Base-by-base conservation (phyloP, 495 filamentous ascomycete genomes). In the Podospora fimiseda region DNA sequence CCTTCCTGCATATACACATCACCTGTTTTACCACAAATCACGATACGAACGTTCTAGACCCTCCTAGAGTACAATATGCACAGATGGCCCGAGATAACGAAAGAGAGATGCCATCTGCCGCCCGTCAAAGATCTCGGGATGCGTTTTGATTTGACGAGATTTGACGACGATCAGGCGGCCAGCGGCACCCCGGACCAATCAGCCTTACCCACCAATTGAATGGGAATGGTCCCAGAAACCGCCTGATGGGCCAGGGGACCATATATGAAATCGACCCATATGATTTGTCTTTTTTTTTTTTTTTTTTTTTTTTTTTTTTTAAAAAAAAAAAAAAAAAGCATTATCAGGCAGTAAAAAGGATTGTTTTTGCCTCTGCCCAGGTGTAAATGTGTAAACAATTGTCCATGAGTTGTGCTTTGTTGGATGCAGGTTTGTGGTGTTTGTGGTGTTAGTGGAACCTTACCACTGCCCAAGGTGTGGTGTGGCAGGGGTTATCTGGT, bases 81-180 rank as follows among this genome's bases (percentile, higher is more conserved):
- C n/a, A n/a, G n/a, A n/a, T n/a, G n/a, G n/a, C n/a, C n/a, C n/a
- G n/a, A n/a, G n/a, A n/a, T n/a, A n/a, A n/a, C n/a, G n/a, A n/a
- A 33, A 33, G 27, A 33, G 11, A 33, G 27, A 33, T 33, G 11
- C 11, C 27, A n/a, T 4, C 14, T n/a, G 6, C 39, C 3, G 16
- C 4, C 39, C 8, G 39, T 6, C 11, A 41, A 47, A 30, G 14
- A 23, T 14, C 21, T 39, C 48, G 23, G 54, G 22, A 43, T 21
- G 19, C 11, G 8, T 33, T 33, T 33, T 6, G 6, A 11, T 52
- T 30, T 57, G 49, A 57, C n/a, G n/a, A n/a, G n/a, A n/a, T 57
- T 57, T 38, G 55, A 14, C 37, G 18, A 38, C 44, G 27, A 22
- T 38, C 49, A 57, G 49, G 54, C 48, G 45, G 36, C 37, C 30